phyloP scores from a whole-genome alignment of 805 yeast species.

The Nakazawaea populi region DNA sequence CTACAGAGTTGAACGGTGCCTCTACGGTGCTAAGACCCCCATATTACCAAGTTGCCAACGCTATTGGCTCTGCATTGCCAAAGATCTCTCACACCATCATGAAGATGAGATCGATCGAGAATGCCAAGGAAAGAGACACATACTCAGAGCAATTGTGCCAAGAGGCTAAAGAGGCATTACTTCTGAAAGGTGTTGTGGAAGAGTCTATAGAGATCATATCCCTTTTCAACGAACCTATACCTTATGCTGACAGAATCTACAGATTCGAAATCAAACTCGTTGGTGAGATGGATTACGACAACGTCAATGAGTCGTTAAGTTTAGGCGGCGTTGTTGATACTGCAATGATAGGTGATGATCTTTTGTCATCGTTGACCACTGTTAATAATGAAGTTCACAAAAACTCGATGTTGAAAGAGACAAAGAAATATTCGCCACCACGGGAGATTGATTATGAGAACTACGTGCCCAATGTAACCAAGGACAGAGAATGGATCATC shows the following conservation, averaged over 20 bases:
- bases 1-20: conserved; percentile 31
- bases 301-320: conserved; percentile 1
- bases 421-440: conserved; percentile 12
- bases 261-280: conserved; percentile 9
- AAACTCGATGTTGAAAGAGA: conserved; percentile 13
- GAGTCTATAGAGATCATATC: conserved; percentile 20
- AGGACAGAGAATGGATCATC: conserved; percentile 30
- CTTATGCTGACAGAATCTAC: conserved; percentile 28
- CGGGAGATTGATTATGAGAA: conserved; percentile 17
- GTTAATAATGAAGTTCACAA: conserved; percentile 7
- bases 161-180: conserved; percentile 14
- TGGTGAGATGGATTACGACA: conserved; percentile 19
- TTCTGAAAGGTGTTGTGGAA: conserved; percentile 22
- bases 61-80: conserved; percentile 45
- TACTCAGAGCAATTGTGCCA: conserved; percentile 16
- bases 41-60: conserved; percentile 39
- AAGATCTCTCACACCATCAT: conserved; percentile 30
- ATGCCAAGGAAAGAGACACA: conserved; percentile 13
- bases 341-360: background rate
- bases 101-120: conserved; percentile 13
- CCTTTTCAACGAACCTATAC: conserved; percentile 23
- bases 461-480: conserved; percentile 24
- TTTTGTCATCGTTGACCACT: background rate
- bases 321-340: background rate
- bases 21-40: conserved; percentile 36